Evolutionary conservation across 139 green algal genomes (phyloP), one percentile per base, ranked within the genome.

Genomic region (Closterium sp.): DNA sequence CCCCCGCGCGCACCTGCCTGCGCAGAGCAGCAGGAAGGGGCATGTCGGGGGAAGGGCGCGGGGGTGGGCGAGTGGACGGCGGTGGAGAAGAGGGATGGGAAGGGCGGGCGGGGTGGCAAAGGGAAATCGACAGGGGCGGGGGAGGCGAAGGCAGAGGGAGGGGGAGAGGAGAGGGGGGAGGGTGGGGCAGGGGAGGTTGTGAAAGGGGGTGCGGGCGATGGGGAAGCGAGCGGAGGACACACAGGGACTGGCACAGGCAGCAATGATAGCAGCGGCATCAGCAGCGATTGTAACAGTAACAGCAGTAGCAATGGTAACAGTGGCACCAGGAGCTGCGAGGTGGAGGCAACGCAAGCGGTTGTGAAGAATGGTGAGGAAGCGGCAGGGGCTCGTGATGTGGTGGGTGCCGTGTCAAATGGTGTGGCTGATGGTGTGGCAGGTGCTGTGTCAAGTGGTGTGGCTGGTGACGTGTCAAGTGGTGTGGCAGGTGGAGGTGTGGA

Each of bases 211-310:
- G 70, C 28, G 32, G 79, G 90, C 9, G 89, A 92, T 28, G 89
- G n/a, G 89, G 28, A 92, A 6, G 70, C 73, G 89, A 91, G n/a
- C 9, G 1, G 9, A 22, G 89, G 29, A 90, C 22, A 0, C 31
- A 30, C 84, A 91, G 89, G 92, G 70, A 30, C 90, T 28, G 89
- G 29, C 11, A 6, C 73, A 92, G 28, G n/a, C 85, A 31, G n/a
- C n/a, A 34, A 30, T 31, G 85, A 10, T 28, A 5, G 11, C 79
- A 86, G 79, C 1, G 10, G 79, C 79, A 17, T n/a, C 13, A n/a
- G 24, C 79, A 30, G 85, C 85, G 1, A 31, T 24, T 9, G 9
- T 31, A n/a, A 86, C 38, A 50, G 38, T 0, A 17, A 50, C 38
- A 50, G 38, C 38, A 0, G 38, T 17, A 50, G 85, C 85, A 30